Base-by-base conservation (phyloP, 495 filamentous ascomycete species). In the Immersiella caudata region DNA sequence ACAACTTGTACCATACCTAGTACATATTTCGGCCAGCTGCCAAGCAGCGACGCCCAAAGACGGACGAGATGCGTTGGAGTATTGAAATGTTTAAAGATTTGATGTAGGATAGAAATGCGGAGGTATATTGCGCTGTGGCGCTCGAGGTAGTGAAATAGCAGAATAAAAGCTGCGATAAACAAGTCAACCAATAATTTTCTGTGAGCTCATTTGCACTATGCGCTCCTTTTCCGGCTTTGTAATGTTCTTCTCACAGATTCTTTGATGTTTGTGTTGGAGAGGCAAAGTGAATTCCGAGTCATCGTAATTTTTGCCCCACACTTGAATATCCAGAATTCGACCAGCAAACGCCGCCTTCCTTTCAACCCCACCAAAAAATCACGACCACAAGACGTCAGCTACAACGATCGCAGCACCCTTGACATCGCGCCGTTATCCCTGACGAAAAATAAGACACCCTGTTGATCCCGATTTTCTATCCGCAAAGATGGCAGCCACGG, bases 221-320 rank as follows among this genome's bases (percentile, higher is more conserved):
- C 16, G 11, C 16, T 46, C 16, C 40, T 6, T 46, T 6, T 46
- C 40, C 24, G 52, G 52, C 52, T 55, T 55, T 55, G 52, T 55
- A 22, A 55, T 8, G 14, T 2, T 20, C 3, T 26, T 26, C 20
- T 6, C 21, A 55, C n/a, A 6, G 25, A 8, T 57, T 57, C 54
- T 16, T 27, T 27, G 26, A 55, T 7, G 8, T 27, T n/a, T 59
- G 16, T 8, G 26, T 33, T 36, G 25, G n/a, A 49, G 64, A 36
- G 54, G 21, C 55, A 50, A 64, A 64, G n/a, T 3, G 18, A 33
- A 55, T 25, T 26, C 33, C 36, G n/a, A 55, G 40, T 33, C 67
- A 64, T 33, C 52, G 29, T 64, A 74, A 68, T 74, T 75, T 74
- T 77, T 64, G 75, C 75, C 75, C 75, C 75, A 77, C 75, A 78